phyloP scores from a whole-genome alignment of 805 yeast genomes.

The Scheffersomyces spartinae region DNA sequence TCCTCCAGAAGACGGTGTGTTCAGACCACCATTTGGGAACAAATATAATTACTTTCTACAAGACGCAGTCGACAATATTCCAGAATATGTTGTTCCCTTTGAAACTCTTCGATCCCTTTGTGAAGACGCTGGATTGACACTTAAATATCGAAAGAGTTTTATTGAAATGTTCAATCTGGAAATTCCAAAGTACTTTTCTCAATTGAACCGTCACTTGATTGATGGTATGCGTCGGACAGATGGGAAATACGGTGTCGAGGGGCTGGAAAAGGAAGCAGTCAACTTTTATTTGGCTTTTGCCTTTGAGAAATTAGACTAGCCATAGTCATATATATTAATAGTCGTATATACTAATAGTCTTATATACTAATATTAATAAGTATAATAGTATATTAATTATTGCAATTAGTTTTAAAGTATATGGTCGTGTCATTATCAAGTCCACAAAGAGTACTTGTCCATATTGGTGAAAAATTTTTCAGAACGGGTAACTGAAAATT shows the following conservation, averaged over 20 bases:
- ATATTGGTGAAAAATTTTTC: too few species aligned
- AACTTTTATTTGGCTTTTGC: constrained; percentile 75
- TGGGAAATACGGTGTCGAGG: constrained; percentile 79
- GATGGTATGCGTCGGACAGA: constrained; percentile 66
- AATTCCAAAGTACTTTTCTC: constrained; percentile 52
- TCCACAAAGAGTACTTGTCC: too few species aligned
- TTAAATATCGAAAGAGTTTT: constrained; percentile 66
- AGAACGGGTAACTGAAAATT: too few species aligned
- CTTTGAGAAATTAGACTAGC: too few species aligned
- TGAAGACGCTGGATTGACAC: constrained; percentile 66
- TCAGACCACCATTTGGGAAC: constrained; percentile 72
- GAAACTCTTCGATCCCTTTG: constrained; percentile 77
- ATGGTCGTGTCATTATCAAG: too few species aligned
- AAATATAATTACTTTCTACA: constrained; percentile 68
- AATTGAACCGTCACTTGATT: constrained; percentile 46
- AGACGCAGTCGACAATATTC: constrained; percentile 94
- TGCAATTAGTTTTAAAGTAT: too few species aligned
- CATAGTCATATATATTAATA: too few species aligned
- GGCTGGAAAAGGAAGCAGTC: constrained; percentile 81
- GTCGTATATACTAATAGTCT: too few species aligned
- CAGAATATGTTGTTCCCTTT: constrained; percentile 94
- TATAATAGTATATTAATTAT: too few species aligned
- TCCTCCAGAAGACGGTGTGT: constrained; percentile 68
- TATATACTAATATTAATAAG: too few species aligned
- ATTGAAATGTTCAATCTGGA: constrained; percentile 74